Evolutionary conservation across 1,284 basidiomycete genomes (phyloP).

Genomic region (Chalciporus piperatoides): DNA sequence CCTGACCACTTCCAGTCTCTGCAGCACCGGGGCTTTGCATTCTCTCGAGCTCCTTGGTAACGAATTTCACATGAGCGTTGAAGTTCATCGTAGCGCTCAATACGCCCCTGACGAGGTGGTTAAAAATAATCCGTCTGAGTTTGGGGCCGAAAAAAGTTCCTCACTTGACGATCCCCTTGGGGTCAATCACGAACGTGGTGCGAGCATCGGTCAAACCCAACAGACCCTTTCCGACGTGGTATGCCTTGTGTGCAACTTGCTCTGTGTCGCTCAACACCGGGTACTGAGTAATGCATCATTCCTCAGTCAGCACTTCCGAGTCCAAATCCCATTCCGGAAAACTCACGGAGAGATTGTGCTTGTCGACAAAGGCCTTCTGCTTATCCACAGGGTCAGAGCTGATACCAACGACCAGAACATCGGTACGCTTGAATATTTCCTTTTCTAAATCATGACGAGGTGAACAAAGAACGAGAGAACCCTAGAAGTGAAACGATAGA

Average conservation of each 20-base stretch:
- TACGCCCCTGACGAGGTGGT: conserved; percentile 41
- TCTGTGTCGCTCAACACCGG: conserved; percentile 70
- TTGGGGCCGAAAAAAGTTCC: not conserved
- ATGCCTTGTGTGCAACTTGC: conserved; percentile 59
- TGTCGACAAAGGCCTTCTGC: conserved; percentile 70
- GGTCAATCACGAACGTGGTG: conserved; percentile 73
- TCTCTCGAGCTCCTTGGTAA: conserved; percentile 59
- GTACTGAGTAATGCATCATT: conserved; percentile 43
- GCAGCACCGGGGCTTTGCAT: conserved; percentile 36
- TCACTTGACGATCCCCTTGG: conserved; percentile 60
- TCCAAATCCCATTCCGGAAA: not conserved
- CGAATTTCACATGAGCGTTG: conserved; percentile 63
- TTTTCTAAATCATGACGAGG: conserved; percentile 44
- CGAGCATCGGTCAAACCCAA: conserved; percentile 64
- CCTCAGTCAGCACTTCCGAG: not conserved
- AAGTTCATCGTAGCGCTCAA: conserved; percentile 57
- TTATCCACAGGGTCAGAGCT: conserved; percentile 66
- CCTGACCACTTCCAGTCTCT: not conserved
- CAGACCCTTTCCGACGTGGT: conserved; percentile 59
- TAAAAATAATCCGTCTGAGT: not conserved
- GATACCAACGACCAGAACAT: conserved; percentile 66
- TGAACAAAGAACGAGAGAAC: not conserved
- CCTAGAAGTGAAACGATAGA: conserved; percentile 6
- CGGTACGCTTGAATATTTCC: conserved; percentile 59
- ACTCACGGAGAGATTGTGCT: conserved; percentile 62